These are phyloP conservation scores for Parmelia sp. DNA, from an alignment of 495 filamentous ascomycete genomes.

Conservation along the genomic window DNA sequence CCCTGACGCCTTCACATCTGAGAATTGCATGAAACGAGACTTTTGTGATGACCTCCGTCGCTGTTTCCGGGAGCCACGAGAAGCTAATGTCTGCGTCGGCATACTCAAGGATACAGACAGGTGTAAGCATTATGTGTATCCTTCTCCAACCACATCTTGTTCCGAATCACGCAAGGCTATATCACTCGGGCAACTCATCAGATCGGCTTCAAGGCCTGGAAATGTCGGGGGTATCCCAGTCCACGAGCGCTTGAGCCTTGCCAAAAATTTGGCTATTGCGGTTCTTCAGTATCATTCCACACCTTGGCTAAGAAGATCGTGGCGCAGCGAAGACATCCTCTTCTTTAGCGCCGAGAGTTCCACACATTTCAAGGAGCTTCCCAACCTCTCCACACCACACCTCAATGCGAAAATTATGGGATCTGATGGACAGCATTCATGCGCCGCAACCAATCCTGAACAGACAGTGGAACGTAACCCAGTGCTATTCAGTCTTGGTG, in stretches of 20 bases:
- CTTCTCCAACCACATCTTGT: slow-evolving; percentile 11
- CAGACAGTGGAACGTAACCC: slow-evolving; percentile 20
- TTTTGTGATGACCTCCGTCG: slow-evolving; percentile 27
- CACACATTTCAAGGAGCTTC: not conserved
- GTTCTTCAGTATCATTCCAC: slow-evolving; percentile 37
- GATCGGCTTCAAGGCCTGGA: slow-evolving; percentile 1
- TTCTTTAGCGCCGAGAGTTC: slow-evolving; percentile 26
- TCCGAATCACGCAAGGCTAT: slow-evolving; percentile 3
- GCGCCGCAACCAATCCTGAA: slow-evolving; percentile 2
- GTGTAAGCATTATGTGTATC: slow-evolving; percentile 29
- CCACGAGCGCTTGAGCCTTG: slow-evolving; percentile 31
- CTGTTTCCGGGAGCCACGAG: slow-evolving; percentile 8
- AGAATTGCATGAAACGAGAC: slow-evolving; percentile 21
- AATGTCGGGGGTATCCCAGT: slow-evolving; percentile 7
- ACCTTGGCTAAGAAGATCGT: slow-evolving; percentile 30
- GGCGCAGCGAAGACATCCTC: slow-evolving; percentile 33
- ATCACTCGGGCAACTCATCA: slow-evolving; percentile 23
- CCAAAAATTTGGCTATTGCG: slow-evolving; percentile 31
- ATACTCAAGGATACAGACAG: slow-evolving; percentile 19
- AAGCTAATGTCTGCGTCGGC: slow-evolving; percentile 23
- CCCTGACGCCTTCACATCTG: slow-evolving; percentile 3
- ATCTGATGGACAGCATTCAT: slow-evolving; percentile 2
- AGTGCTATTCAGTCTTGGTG: slow-evolving; percentile 30
- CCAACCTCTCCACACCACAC: slow-evolving; percentile 27
- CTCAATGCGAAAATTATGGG: slow-evolving; percentile 27